Evolutionary conservation across 192 early-diverging fungal genomes (phyloP).

Genomic region (Linnemannia zychae): DNA sequence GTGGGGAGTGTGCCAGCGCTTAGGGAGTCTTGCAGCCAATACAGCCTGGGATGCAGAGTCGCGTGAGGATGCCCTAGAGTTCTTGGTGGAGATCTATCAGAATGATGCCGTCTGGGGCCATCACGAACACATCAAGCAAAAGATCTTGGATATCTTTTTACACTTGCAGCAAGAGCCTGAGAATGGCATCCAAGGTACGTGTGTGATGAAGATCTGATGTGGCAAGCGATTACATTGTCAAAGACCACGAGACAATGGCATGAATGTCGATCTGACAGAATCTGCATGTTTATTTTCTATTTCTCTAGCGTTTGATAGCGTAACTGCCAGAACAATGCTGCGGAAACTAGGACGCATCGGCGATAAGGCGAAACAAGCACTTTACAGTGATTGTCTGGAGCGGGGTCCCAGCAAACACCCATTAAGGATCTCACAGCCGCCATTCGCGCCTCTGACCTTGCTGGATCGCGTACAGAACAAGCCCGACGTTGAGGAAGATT

Average conservation of each 20-base stretch:
- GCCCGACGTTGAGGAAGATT: conserved; percentile 26
- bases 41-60: conserved; percentile 24
- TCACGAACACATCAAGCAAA: conserved; percentile 17
- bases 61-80: conserved; percentile 18
- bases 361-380: conserved; percentile 7
- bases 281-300: conserved; percentile 10
- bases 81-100: conserved; percentile 18
- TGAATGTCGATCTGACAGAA: conserved; percentile 15
- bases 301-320: conserved; percentile 16
- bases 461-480: conserved; percentile 23
- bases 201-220: conserved; percentile 16
- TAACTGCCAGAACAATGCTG: conserved; percentile 9
- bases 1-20: conserved; percentile 19
- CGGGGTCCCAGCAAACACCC: conserved; percentile 12
- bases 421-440: conserved; percentile 12
- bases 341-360: conserved; percentile 1
- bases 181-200: conserved; percentile 16
- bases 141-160: conserved; percentile 14
- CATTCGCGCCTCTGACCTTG: conserved; percentile 15
- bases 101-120: conserved; percentile 19
- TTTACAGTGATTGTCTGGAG: background rate
- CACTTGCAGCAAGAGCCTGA: conserved; percentile 12
- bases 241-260: conserved; percentile 6
- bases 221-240: conserved; percentile 13
- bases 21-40: conserved; percentile 19